Percentiles rank a stretch among this genome's conserved stretches.
Evolutionary conservation across 2,329 filamentous ascomycete species (phyloP).

Genomic region (Neofusicoccum ribis): DNA sequence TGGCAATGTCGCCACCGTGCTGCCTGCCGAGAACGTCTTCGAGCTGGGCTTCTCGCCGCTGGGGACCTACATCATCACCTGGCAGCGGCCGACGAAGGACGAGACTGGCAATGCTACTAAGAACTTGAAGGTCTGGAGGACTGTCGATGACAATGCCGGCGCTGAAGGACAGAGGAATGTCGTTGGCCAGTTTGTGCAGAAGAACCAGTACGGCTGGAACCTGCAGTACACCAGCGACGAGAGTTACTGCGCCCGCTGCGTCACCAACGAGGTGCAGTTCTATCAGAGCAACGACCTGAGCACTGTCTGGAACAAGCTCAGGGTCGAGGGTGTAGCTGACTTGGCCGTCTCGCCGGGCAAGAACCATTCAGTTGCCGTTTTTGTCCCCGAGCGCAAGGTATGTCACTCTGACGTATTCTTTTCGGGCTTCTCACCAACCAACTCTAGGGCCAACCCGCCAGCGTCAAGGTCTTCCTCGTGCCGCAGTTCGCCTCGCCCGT

Average conservation of each 20-base stretch:
- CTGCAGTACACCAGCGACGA: conserved; percentile 95
- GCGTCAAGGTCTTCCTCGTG: conserved; percentile 92
- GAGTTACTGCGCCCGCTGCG: conserved; percentile 84
- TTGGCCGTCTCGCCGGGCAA: conserved; percentile 89
- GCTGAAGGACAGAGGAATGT: conserved; percentile 66
- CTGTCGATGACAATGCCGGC: conserved; percentile 66
- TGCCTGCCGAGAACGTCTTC: conserved; percentile 82
- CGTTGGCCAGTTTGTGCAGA: conserved; percentile 90
- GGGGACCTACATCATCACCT: conserved; percentile 92
- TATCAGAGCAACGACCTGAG: conserved; percentile 84
- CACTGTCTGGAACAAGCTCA: conserved; percentile 93
- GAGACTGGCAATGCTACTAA: conserved; percentile 90
- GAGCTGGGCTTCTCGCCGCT: conserved; percentile 92
- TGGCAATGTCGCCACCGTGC: conserved; percentile 71
- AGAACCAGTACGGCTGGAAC: conserved; percentile 94
- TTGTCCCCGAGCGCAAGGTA: conserved; percentile 93
- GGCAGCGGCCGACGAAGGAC: conserved; percentile 91
- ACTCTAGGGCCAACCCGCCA: conserved; percentile 79
- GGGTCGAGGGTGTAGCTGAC: conserved; percentile 83
- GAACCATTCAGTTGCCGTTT: conserved; percentile 90
- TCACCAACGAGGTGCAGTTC: conserved; percentile 98
- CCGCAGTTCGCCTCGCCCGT: conserved; percentile 80
- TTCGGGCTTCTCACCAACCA: conserved; percentile 22
- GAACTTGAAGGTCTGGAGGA: conserved; percentile 96
- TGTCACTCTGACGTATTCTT: conserved; percentile 26